Evolutionary conservation across 2,329 filamentous ascomycete genomes (phyloP), one percentile per base, ranked within the genome.

Genomic region (Talaromyces islandicus): DNA sequence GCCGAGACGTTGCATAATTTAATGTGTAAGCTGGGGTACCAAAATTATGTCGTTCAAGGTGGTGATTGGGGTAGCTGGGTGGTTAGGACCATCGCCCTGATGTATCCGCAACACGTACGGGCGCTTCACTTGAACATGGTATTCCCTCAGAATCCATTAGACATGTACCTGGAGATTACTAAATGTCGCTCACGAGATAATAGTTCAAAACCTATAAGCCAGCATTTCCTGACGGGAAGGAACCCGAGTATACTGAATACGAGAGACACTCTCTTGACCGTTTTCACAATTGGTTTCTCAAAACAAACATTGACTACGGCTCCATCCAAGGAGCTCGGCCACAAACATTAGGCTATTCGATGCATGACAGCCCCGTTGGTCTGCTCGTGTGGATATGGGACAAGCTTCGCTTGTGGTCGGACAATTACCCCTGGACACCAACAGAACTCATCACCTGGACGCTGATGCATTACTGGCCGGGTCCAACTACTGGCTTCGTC

Each of bases 361-460:
- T 71, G 48, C 64, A 65, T 9, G 69, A 71, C 46, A 67, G 64
- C 14, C 69, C 69, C 0, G 55, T 70, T 14, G 69, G 68, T 2
- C 54, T 70, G 25, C 64, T 70, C 7, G 69, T 69, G 35, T 70
- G 69, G 69, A 68, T 70, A 56, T 62, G 63, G 19, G 67, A 69
- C 53, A 64, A 64, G 52, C 57, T 70, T 7, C 59, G 64, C 24
- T 54, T 59, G 11, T 66, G 63, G 59, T 51, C 58, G 2, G 65
- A 68, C 29, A 62, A 59, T 14, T 60, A 64, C 43, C 62, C 66
- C n/a, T 70, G 65, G 61, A 67, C 61, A 12, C 60, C 64, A 21
- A 58, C 64, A 3, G 62, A 67, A 35, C 53, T 70, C 11, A 66
- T 71, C 43, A 70, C 67, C 4, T 66, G 67, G 66, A 70, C 68